A percentile compares a stretch with the other conserved stretches of the same genome.
phyloP scores from a whole-genome alignment of 1,284 basidiomycete genomes.

The Porphyrellus sp. region DNA sequence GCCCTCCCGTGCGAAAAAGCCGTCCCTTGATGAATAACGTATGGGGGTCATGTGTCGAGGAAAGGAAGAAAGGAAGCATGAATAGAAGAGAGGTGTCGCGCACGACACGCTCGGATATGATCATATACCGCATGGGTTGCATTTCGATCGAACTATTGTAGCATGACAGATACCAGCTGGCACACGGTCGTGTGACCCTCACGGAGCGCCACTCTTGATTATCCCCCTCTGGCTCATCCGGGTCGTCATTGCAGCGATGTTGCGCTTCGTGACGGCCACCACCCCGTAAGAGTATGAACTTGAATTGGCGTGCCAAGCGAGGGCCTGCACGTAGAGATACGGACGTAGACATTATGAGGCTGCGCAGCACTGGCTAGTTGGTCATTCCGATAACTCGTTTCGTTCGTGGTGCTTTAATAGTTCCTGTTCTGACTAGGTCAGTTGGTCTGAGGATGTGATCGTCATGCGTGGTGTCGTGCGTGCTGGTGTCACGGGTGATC shows the following conservation, averaged over 20 bases:
- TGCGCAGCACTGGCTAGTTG: too few species aligned
- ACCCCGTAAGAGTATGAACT: too few species aligned
- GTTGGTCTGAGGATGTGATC: too few species aligned
- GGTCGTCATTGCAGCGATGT: neutral
- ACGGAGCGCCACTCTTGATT: neutral
- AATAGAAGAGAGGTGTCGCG: neutral
- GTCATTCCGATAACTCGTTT: too few species aligned
- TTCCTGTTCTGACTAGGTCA: too few species aligned
- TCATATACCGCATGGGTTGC: neutral
- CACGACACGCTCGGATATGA: neutral
- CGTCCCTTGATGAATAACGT: neutral
- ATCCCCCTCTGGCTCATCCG: neutral
- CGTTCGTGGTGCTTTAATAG: too few species aligned
- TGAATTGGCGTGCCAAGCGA: too few species aligned
- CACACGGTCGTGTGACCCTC: neutral
- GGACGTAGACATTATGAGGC: too few species aligned
- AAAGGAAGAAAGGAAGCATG: neutral
- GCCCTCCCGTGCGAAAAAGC: neutral
- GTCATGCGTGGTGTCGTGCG: too few species aligned
- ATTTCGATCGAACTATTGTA: neutral
- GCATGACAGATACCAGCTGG: neutral
- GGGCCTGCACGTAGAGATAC: too few species aligned
- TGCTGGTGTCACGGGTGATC: too few species aligned
- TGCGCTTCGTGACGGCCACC: neutral
- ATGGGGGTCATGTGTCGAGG: neutral